Conservation (phyloP, 805 yeast genomes). For the Yarrowia divulgata region DNA sequence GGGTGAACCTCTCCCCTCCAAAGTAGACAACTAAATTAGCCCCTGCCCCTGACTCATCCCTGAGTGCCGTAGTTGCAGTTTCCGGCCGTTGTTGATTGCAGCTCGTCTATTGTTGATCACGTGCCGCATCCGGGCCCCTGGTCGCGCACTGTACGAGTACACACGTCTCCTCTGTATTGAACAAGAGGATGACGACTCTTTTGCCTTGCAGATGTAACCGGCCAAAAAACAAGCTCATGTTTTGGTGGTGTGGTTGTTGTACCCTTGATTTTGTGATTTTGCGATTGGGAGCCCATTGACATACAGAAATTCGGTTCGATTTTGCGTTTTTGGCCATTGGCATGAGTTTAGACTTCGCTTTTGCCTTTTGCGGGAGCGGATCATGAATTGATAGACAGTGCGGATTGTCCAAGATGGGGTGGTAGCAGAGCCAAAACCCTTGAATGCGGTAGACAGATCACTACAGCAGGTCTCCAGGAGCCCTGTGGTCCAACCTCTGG, state of each 20-base stretch:
- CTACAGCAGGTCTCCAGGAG: too few species aligned
- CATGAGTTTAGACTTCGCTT: constrained; percentile 20
- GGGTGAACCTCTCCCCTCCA: neutral
- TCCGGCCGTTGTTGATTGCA: neutral
- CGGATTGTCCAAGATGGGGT: neutral
- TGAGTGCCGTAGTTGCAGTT: neutral
- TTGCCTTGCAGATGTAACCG: constrained; percentile 2
- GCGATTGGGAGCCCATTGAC: neutral
- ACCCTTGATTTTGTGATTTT: constrained; percentile 6
- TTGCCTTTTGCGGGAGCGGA: constrained; percentile 35
- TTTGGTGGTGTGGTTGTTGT: constrained; percentile 35
- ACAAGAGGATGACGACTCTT: constrained; percentile 1
- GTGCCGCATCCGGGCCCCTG: neutral
- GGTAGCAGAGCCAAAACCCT: neutral
- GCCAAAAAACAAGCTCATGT: constrained; percentile 5
- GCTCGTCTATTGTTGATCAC: constrained; percentile 6
- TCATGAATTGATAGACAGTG: constrained; percentile 17
- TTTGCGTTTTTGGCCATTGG: constrained; percentile 18
- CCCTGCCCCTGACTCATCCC: constrained; percentile 1
- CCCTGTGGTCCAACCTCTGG: too few species aligned
- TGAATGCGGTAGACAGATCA: too few species aligned
- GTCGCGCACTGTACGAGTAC: constrained; percentile 1
- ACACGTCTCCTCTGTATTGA: neutral
- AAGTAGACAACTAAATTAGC: neutral
- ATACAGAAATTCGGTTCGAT: constrained; percentile 2